Evolutionary conservation across 768 basidiomycete species (phyloP), one percentile per base, ranked within the genome.

Genomic region (Kondoa malvinella): DNA sequence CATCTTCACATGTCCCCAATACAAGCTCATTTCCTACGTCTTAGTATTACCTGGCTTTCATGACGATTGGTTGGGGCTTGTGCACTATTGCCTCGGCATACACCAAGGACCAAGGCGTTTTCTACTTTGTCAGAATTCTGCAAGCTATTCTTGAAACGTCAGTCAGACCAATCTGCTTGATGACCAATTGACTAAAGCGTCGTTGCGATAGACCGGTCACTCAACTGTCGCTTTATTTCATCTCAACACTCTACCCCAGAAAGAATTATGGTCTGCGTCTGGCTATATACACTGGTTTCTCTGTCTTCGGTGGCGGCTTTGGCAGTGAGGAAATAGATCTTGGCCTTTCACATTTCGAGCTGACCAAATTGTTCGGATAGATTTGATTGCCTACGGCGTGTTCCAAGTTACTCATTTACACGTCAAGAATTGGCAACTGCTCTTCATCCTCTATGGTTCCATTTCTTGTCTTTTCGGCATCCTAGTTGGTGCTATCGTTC

Each of bases 391-490:
- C 30, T 68, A 68, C 50, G 67, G 67, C 30, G 16, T 34, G 34
- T 68, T 68, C 67, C 61, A 68, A 21, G 1, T 57, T 61, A 62
- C 65, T 29, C 4, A 66, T 64, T 4, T 4, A 12, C 31, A 50
- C 14, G 16, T 2, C 32, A 3, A 57, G 1, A 31, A n/a, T 8
- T 69, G 66, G 57, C 68, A 69, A 29, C 1, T 34, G 2, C 25
- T 69, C 29, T 69, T 69, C 66, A 29, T 69, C 56, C 15, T 69
- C n/a, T 21, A 70, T 2, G 68, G 68, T 2, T 16, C 32, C 40
- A 15, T 69, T 34, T 57, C 66, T 1, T 16, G 40, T 0, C 15
- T 8, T 15, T 67, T 66, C 25, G 68, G 50, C 27, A 25, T 67
- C 27, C n/a, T 68, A 17, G 59, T 65, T 30, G 32, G n/a, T 33